Evolutionary conservation across 805 yeast species (phyloP), one percentile per base, ranked within the genome.

Genomic region (Metschnikowia koreensis): DNA sequence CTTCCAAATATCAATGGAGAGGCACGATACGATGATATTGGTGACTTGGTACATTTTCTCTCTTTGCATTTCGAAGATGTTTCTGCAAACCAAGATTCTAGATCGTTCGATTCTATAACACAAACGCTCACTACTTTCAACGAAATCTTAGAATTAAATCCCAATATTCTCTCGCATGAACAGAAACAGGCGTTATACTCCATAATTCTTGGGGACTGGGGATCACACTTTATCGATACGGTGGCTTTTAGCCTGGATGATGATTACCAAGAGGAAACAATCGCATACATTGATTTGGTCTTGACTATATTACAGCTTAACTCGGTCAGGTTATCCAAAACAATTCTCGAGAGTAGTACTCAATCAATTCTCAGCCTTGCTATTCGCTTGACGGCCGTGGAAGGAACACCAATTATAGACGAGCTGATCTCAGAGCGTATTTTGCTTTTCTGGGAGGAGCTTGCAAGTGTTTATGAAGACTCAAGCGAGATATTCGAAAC

Each of bases 391-490:
- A 81, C 91, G 0, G 75, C 78, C 52, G 76, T 78, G 47, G 83
- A 84, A 1, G 81, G 85, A 2, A 54, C 66, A 6, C 86, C 94
- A 0, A 73, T 83, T 2, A 58, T 72, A 0, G 87, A 86, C 38
- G 96, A 87, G 64, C 64, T 67, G 13, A 70, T 84, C 7, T 70
- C 75, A 46, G 78, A 72, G 16, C 68, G 69, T 51, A 75, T 87
- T 61, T 72, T 84, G 8, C 80, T 81, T 34, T 85, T 87, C 61
- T 88, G 96, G 96, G 75, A 79, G 45, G 84, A 83, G 48, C 67
- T 86, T 33, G 79, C 83, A 7, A 90, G 85, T 51, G 70, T 76
- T 1, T 81, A 79, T 55, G 58, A 52, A 34, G 51, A 55, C 53
- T 41, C 58, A 12, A 46, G 50, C 3, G 58, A 33, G 53, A 47